A percentile compares a stretch with the other conserved stretches of the same genome.
Evolutionary conservation across 306 rosid genomes (phyloP).

Genomic region (Bauhinia variegata): DNA sequence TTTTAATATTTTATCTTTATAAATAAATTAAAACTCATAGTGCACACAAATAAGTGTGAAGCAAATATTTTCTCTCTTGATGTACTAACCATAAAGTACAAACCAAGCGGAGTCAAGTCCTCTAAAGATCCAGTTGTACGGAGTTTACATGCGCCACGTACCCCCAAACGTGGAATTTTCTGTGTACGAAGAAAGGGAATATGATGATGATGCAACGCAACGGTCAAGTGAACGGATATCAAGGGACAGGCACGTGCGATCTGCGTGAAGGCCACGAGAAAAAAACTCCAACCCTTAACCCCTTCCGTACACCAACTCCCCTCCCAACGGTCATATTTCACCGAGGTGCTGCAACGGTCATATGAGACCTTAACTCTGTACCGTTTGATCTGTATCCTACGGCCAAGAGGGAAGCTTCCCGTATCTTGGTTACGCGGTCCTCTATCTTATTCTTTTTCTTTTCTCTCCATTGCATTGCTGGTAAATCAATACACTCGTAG

Average conservation of each 20-base stretch:
- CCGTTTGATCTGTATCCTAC: constrained; percentile 73
- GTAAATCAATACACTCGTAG: constrained; percentile 51
- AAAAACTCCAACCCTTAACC: not conserved
- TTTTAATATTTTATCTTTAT: too few relatives aligned
- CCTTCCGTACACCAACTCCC: constrained; percentile 54
- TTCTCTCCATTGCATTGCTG: constrained; percentile 38
- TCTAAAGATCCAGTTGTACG: not conserved
- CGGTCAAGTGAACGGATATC: constrained; percentile 72
- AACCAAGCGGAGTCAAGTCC: not conserved
- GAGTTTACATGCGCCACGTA: not conserved
- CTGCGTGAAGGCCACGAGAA: constrained; percentile 31
- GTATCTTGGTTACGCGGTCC: constrained; percentile 30
- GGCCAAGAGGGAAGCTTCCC: constrained; percentile 32
- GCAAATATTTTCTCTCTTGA: too few relatives aligned
- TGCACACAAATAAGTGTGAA: too few relatives aligned
- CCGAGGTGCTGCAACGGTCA: constrained; percentile 77
- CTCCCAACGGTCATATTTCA: constrained; percentile 81
- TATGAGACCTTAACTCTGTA: constrained; percentile 20
- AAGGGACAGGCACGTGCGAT: constrained; percentile 60
- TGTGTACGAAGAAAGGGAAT: not conserved
- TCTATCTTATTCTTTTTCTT: constrained; percentile 39
- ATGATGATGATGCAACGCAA: constrained; percentile 45
- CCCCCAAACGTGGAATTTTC: not conserved
- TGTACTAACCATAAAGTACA: too few relatives aligned
- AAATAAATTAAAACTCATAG: too few relatives aligned